Evolutionary conservation across 805 yeast species (phyloP).

Genomic region (Kuraishia hungarica): DNA sequence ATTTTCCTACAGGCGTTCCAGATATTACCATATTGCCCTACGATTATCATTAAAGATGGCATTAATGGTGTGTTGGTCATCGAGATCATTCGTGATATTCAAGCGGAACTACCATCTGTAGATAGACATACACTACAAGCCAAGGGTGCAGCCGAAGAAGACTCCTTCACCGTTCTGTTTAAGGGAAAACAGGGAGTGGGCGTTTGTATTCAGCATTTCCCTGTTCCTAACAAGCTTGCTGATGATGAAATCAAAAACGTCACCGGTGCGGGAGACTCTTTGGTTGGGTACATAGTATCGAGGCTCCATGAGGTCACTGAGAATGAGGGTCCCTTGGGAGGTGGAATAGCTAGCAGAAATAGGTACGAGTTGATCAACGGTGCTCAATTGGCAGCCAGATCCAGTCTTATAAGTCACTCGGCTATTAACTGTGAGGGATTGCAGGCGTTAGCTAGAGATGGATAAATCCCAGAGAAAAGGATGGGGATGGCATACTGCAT

Average conservation of each 20-base stretch:
- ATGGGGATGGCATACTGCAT: too few species aligned
- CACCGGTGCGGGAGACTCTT: slow-evolving; percentile 86
- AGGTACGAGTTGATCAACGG: slow-evolving; percentile 14
- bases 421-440: slow-evolving; percentile 16
- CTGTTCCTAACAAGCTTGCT: slow-evolving; percentile 27
- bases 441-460: background rate
- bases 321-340: slow-evolving; percentile 4
- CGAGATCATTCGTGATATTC: slow-evolving; percentile 26
- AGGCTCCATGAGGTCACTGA: slow-evolving; percentile 20
- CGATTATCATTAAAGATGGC: slow-evolving; percentile 61
- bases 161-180: slow-evolving; percentile 12
- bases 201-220: slow-evolving; percentile 55
- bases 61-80: slow-evolving; percentile 45
- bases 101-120: slow-evolving; percentile 12
- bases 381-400: slow-evolving; percentile 18
- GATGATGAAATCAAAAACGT: slow-evolving; percentile 45
- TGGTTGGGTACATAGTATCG: slow-evolving; percentile 56
- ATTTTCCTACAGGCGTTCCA: slow-evolving; percentile 60
- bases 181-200: slow-evolving; percentile 31
- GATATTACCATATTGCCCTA: slow-evolving; percentile 67
- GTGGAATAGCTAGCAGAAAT: slow-evolving; percentile 5
- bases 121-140: slow-evolving; percentile 1
- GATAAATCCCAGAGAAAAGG: too few species aligned
- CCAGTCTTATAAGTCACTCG: slow-evolving; percentile 12
- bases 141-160: slow-evolving; percentile 4